phyloP scores from a whole-genome alignment of 202 grass and related monocot genomes.

The Carex arenaria region DNA sequence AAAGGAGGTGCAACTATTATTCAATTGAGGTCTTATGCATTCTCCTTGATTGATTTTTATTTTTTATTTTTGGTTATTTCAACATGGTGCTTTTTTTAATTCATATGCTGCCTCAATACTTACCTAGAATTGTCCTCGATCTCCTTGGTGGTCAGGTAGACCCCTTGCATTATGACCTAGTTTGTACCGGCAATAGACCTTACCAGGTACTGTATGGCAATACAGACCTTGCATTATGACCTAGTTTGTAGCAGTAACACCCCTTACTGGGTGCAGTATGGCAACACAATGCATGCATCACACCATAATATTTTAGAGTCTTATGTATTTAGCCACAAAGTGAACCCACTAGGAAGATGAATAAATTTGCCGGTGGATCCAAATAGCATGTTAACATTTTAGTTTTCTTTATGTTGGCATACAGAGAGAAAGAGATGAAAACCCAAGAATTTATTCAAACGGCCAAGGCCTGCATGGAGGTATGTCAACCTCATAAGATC shows the following conservation, averaged over 20 bases:
- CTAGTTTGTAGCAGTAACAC: background rate
- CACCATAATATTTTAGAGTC: background rate
- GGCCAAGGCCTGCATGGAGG: constrained; percentile 55
- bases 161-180: background rate
- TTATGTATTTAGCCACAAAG: background rate
- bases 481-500: constrained; percentile 64
- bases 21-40: constrained; percentile 52
- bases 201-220: background rate
- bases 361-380: background rate
- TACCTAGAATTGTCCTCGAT: background rate
- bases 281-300: background rate
- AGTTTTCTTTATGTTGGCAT: constrained; percentile 9
- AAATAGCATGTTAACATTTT: background rate
- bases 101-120: background rate
- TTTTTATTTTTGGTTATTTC: background rate
- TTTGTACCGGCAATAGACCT: background rate
- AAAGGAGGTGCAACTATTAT: constrained; percentile 89
- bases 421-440: constrained; percentile 71
- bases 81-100: background rate
- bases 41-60: background rate
- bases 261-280: background rate
- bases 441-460: constrained; percentile 66
- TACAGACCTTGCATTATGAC: background rate
- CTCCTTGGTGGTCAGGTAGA: background rate
- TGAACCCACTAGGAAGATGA: background rate